Evolutionary conservation across 768 basidiomycete genomes (phyloP).

Genomic region (Rhodotorula toruloides): DNA sequence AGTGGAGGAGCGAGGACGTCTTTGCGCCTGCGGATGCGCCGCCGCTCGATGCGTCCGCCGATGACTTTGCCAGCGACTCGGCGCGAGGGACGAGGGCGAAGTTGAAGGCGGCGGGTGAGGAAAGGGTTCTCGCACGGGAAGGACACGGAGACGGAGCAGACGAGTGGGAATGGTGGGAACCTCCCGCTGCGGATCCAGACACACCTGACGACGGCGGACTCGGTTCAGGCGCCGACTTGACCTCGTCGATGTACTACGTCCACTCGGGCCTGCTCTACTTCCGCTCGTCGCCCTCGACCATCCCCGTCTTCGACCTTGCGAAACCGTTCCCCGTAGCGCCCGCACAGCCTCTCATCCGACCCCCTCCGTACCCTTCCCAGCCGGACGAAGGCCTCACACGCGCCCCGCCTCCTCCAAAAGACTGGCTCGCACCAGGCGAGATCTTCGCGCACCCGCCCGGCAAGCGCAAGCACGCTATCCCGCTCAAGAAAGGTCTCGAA

Average conservation of each 20-base stretch:
- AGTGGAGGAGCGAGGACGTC: not conserved
- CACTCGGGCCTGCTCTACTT: slow-evolving; percentile 25
- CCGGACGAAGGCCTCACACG: not conserved
- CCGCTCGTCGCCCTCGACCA: not conserved
- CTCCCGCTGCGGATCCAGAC: not conserved
- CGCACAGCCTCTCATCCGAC: not conserved
- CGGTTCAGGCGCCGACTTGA: slow-evolving; percentile 1
- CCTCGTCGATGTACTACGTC: slow-evolving; percentile 9
- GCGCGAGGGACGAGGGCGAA: no score
- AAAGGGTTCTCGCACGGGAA: not conserved
- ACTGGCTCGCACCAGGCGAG: slow-evolving; percentile 27
- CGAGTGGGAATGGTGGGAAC: slow-evolving; percentile 31
- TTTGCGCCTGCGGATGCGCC: slow-evolving; percentile 23
- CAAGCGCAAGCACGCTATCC: not conserved
- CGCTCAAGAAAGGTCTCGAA: not conserved
- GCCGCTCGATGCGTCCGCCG: slow-evolving; percentile 4
- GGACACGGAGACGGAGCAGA: slow-evolving; percentile 8
- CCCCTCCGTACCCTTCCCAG: not conserved
- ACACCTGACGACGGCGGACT: not conserved
- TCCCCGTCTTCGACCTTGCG: not conserved
- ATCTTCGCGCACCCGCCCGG: slow-evolving; percentile 12
- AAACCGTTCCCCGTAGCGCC: slow-evolving; percentile 13
- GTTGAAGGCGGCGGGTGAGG: not conserved
- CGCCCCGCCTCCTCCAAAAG: not conserved
- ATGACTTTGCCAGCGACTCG: not conserved